Evolutionary conservation across 352 stramenopile genomes (phyloP), one percentile per base, ranked within the genome.

Genomic region (Phytophthora kernoviae): DNA sequence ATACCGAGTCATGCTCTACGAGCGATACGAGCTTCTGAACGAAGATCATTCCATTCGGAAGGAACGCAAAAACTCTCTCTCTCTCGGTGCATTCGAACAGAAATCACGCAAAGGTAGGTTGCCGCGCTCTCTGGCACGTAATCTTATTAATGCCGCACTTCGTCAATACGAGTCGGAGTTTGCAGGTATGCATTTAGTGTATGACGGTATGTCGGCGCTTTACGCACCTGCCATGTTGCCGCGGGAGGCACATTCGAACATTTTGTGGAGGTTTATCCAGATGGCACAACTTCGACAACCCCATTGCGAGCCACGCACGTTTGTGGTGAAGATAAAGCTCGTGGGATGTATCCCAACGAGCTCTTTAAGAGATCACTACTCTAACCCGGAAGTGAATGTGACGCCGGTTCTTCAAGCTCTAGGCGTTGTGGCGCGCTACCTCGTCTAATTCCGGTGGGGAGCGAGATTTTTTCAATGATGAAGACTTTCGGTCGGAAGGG

Each of bases 401-500:
- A 64, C 73, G 65, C 67, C 65, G 0, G 58, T 74, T 12, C 57
- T 88, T 15, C 79, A 88, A 46, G 79, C 79, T 5, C 60, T 88
- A 4, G 79, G 86, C 32, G 67, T 88, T 14, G 79, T 70, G 7
- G 65, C 71, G 20, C 75, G 79, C 10, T 70, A 85, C 45, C 46
- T 81, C 68, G 66, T 9, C 60, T 78, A 46, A 81, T 83, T 37
- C 36, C 68, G 5, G 71, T 84, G 8, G 79, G 79, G 0, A 65
- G 75, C 39, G 84, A 86, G 34, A 65, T 88, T 15, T 88, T 86
- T 32, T 73, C 64, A 1, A 71, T 81, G 62, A 74, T 72, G 55
- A 78, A 78, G n/a, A 77, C 70, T 0, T 47, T 77, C 34, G 34
- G 64, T 7, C 53, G 86, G 0, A 67, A 68, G 8, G 75, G 74